phyloP scores from a whole-genome alignment of 192 early-diverging fungal species.

The Dimargaris verticillata region DNA sequence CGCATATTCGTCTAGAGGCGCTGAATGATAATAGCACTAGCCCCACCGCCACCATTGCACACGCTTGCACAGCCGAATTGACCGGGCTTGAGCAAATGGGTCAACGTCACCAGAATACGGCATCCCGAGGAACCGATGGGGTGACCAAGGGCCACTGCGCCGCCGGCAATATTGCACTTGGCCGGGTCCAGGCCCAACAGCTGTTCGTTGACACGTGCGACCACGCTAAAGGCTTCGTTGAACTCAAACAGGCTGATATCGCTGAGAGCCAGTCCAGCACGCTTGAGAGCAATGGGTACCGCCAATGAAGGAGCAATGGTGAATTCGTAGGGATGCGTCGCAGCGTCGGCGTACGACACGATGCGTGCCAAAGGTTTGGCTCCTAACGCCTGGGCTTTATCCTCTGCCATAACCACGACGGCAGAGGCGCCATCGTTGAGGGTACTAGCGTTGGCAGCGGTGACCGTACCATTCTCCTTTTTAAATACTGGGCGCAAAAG shows the following conservation, averaged over 20 bases:
- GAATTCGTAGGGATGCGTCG: constrained; percentile 79
- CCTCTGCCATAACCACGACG: constrained; percentile 62
- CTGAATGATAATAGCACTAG: constrained; percentile 51
- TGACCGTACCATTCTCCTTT: constrained; percentile 79
- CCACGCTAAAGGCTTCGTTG: constrained; percentile 95
- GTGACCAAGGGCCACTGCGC: constrained; percentile 66
- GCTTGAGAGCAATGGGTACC: constrained; percentile 79
- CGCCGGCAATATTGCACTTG: constrained; percentile 63
- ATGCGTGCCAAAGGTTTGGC: constrained; percentile 79
- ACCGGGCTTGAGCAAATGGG: constrained; percentile 63
- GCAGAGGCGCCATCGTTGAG: constrained; percentile 95
- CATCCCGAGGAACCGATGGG: constrained; percentile 71
- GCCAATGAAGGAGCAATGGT: constrained; percentile 87
- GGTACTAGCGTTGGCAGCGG: constrained; percentile 88
- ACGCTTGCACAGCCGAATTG: constrained; percentile 65
- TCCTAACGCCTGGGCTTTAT: constrained; percentile 53
- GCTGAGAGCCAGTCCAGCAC: constrained; percentile 60
- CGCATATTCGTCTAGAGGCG: constrained; percentile 15
- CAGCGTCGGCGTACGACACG: constrained; percentile 80
- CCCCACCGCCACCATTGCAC: constrained; percentile 75
- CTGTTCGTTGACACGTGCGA: constrained; percentile 80
- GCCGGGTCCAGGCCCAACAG: constrained; percentile 52
- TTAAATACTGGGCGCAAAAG: constrained; percentile 64
- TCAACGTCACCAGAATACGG: constrained; percentile 67
- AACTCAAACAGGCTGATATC: constrained; percentile 90